Evolutionary conservation across 306 rosid species (phyloP).

Genomic region (Prunus dulcis): DNA sequence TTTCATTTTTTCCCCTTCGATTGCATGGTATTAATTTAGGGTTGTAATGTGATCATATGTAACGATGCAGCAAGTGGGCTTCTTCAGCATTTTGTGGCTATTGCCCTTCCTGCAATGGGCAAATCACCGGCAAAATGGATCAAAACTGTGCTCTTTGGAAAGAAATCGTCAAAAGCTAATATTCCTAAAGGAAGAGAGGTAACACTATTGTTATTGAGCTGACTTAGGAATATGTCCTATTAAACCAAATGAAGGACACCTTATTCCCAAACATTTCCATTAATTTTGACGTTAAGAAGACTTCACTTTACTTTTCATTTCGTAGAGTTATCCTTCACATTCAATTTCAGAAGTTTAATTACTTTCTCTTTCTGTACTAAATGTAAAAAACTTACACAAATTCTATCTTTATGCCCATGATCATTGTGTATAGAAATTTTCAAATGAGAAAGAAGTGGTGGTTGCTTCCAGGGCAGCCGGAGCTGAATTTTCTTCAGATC

Average conservation of each 20-base stretch:
- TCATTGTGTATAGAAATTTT: slow-evolving; percentile 50
- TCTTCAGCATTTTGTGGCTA: slow-evolving; percentile 27
- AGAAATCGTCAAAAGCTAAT: slow-evolving; percentile 70
- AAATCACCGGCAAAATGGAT: slow-evolving; percentile 91
- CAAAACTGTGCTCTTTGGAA: slow-evolving; percentile 67
- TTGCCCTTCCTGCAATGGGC: slow-evolving; percentile 55
- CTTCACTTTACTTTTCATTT: background rate
- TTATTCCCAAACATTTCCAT: background rate
- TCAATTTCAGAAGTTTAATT: background rate
- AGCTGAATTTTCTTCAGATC: slow-evolving; percentile 48
- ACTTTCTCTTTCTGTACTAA: background rate
- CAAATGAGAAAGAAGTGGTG: slow-evolving; percentile 56
- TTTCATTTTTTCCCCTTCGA: background rate
- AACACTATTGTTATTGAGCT: background rate
- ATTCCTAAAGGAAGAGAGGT: slow-evolving; percentile 50
- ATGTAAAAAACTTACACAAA: background rate
- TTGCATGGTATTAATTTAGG: background rate
- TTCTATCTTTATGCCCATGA: slow-evolving; percentile 10
- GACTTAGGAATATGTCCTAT: no score
- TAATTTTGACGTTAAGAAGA: background rate
- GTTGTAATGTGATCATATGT: background rate
- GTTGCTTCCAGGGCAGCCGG: slow-evolving; percentile 55
- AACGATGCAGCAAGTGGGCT: slow-evolving; percentile 16
- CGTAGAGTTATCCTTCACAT: background rate
- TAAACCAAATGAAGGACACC: background rate